phyloP scores from a whole-genome alignment of 805 yeast species.

The Zygosaccharomyces bisporus region DNA sequence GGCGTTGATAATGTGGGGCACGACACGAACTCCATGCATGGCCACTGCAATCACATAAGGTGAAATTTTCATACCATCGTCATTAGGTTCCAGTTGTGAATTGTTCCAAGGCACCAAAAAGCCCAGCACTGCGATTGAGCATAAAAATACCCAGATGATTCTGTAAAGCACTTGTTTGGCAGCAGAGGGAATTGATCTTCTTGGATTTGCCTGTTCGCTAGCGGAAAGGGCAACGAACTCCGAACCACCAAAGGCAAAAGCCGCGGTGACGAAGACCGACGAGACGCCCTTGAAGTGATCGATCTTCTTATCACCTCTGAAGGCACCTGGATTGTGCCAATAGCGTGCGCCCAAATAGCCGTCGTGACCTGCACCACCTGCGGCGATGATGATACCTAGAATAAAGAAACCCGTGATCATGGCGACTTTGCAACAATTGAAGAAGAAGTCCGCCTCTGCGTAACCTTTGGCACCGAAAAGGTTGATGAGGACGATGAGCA shows the following conservation, averaged over 20 bases:
- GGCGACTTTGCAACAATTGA: slow-evolving; percentile 53
- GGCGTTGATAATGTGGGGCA: slow-evolving; percentile 62
- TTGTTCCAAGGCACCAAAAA: slow-evolving; percentile 59
- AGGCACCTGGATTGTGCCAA: slow-evolving; percentile 64
- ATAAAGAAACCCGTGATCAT: slow-evolving; percentile 60
- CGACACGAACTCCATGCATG: slow-evolving; percentile 50
- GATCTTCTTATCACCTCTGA: slow-evolving; percentile 40
- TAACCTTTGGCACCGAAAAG: slow-evolving; percentile 54
- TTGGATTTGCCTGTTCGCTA: slow-evolving; percentile 65
- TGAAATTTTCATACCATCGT: slow-evolving; percentile 52
- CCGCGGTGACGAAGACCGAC: slow-evolving; percentile 62
- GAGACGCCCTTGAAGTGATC: slow-evolving; percentile 59
- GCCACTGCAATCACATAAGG: slow-evolving; percentile 74
- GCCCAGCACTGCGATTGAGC: slow-evolving; percentile 52
- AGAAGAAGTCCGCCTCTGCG: slow-evolving; percentile 66
- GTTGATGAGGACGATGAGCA: slow-evolving; percentile 46
- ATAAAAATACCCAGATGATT: slow-evolving; percentile 54
- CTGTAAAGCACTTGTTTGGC: slow-evolving; percentile 70
- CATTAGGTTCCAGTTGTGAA: slow-evolving; percentile 45
- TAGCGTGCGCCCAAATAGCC: slow-evolving; percentile 54
- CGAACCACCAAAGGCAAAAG: slow-evolving; percentile 63
- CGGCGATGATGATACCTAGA: slow-evolving; percentile 50
- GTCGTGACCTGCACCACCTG: slow-evolving; percentile 56
- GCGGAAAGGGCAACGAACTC: slow-evolving; percentile 66
- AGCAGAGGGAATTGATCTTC: slow-evolving; percentile 59